Conservation (phyloP, 176 grass and related monocot genomes). For the Carex kokanica region DNA sequence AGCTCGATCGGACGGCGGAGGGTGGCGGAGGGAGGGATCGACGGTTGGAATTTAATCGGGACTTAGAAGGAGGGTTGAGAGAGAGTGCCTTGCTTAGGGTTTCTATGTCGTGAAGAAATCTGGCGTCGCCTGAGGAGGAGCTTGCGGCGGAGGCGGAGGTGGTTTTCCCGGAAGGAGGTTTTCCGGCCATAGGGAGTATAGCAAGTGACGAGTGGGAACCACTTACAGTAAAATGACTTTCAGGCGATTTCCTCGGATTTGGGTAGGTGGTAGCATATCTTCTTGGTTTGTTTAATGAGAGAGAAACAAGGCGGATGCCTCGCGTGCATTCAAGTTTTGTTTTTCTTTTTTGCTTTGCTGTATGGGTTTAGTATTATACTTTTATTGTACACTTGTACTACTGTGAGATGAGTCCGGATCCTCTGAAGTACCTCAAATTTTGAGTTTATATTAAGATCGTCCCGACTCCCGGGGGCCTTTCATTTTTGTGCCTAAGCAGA, state of each 20-base stretch:
- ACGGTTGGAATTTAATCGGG: slow-evolving; percentile 34
- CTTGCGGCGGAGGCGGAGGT: slow-evolving; percentile 32
- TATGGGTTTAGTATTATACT: not conserved
- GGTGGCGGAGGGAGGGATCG: slow-evolving; percentile 50
- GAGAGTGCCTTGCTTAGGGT: slow-evolving; percentile 85
- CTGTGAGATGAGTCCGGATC: no score
- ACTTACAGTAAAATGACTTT: not conserved
- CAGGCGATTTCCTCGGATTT: not conserved
- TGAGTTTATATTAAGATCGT: no score
- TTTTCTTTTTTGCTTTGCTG: not conserved
- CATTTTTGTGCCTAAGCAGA: no score
- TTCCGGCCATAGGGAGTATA: slow-evolving; percentile 24
- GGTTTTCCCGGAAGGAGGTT: slow-evolving; percentile 34
- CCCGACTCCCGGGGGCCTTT: no score
- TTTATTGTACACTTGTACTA: no score
- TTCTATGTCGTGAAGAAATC: slow-evolving; percentile 77
- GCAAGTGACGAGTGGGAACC: not conserved
- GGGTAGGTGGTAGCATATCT: not conserved
- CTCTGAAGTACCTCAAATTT: no score
- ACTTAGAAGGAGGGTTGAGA: slow-evolving; percentile 46
- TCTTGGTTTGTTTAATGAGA: slow-evolving; percentile 7
- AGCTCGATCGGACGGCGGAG: slow-evolving; percentile 26
- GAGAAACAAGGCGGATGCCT: slow-evolving; percentile 19
- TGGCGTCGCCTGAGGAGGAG: slow-evolving; percentile 44
- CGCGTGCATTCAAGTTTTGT: slow-evolving; percentile 3